Evolutionary conservation across 352 stramenopile genomes (phyloP), one percentile per base, ranked within the genome.

Genomic region (Pythium angustatum): DNA sequence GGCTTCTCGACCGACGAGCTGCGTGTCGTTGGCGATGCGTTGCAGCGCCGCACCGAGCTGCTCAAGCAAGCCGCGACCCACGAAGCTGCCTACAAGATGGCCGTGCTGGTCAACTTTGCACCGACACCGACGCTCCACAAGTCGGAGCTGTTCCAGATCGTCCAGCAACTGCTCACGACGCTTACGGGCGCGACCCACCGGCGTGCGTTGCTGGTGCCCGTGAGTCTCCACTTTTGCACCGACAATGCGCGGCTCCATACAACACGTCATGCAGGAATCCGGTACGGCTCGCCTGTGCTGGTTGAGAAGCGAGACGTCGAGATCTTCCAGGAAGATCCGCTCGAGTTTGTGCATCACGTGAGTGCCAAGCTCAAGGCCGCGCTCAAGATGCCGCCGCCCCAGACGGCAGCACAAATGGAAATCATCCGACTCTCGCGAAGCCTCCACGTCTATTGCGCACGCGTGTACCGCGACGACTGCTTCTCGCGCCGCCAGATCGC

Each of bases 401-500:
- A 73, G 43, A 82, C 77, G 1, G 79, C 80, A 0, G 76, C 77
- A 6, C 82, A 91, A 58, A 85, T 91, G 47, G 79, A 91, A 55
- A 77, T 89, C 56, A 64, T 91, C 34, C 75, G 75, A 0, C 68
- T 91, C 10, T 85, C 82, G n/a, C 78, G 79, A 7, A 88, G 78
- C 53, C 69, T 91, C 19, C 80, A 91, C 62, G 79, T 91, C 24
- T 86, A 84, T 55, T 91, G 82, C 55, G 81, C 79, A 24, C 85
- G 85, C 48, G 75, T 88, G 5, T 72, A 83, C 34, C 72, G 73
- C 17, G 80, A 91, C 66, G 79, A 89, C 59, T 89, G 79, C 62
- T 91, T 91, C 41, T 89, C 82, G 19, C 67, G 78, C 34, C 72
- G 82, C 51, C 82, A 91, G 64, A 85, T 86, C 36, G 82, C 82